phyloP scores from a whole-genome alignment of 2,329 filamentous ascomycete genomes.

The Trichoderma pleuroti region DNA sequence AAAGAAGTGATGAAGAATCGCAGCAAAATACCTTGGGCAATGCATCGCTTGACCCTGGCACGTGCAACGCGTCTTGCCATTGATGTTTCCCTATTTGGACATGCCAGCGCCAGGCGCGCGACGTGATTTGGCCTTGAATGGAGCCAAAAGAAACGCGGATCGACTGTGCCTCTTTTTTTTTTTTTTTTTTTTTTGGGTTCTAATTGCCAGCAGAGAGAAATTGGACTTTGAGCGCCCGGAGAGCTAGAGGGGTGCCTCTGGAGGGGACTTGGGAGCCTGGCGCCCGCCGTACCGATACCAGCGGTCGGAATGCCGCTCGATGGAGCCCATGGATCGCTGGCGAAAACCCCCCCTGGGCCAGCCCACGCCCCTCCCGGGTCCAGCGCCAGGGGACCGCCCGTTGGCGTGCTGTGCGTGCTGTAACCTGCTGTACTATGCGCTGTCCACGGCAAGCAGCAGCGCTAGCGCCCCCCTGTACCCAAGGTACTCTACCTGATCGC shows the following conservation, averaged over 20 bases:
- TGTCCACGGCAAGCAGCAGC: constrained; percentile 15
- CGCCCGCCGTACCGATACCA: constrained; percentile 1
- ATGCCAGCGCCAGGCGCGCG: constrained; percentile 28
- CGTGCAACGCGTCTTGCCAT: constrained; percentile 36
- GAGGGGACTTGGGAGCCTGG: background rate
- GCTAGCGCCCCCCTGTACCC: background rate
- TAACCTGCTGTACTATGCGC: constrained; percentile 15
- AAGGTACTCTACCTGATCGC: constrained; percentile 12
- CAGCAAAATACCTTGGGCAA: background rate
- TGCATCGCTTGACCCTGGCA: constrained; percentile 17
- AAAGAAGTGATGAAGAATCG: background rate
- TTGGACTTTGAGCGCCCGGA: background rate
- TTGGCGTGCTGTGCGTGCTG: constrained; percentile 15
- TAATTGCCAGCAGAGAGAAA: background rate
- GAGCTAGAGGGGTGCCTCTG: constrained; percentile 7
- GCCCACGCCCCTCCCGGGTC: background rate
- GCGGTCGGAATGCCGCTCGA: background rate
- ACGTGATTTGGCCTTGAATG: constrained; percentile 31
- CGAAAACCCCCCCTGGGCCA: background rate
- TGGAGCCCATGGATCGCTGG: background rate
- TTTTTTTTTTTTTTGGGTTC: background rate
- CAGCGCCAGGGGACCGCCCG: constrained; percentile 6
- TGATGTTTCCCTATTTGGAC: constrained; percentile 34
- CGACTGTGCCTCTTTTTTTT: background rate
- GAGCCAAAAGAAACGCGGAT: constrained; percentile 17